Percentiles rank a stretch among this genome's conserved stretches.
Evolutionary conservation across 345 rosid species (phyloP).

Genomic region (Brassica napus): Da-Ae NC_063452.1:49235501-49236000

Average conservation of each 20-base stretch:
- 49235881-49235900: background rate
- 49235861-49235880: background rate
- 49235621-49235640: constrained; percentile 85
- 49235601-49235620: constrained; percentile 56
- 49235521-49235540: constrained; percentile 96
- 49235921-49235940: background rate
- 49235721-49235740: constrained; percentile 13
- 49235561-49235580: constrained; percentile 66
- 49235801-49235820: background rate
- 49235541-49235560: constrained; percentile 64
- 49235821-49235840: background rate
- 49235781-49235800: background rate
- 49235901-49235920: background rate
- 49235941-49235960: background rate
- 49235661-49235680: constrained; percentile 64
- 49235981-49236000: background rate
- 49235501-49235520: constrained; percentile 98
- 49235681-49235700: constrained; percentile 13
- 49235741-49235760: constrained; percentile 27
- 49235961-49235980: background rate
- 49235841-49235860: background rate
- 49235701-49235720: constrained; percentile 26
- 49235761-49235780: background rate
- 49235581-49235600: constrained; percentile 55
- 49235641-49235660: constrained; percentile 88